A percentile compares a stretch with the other conserved stretches of the same genome.
Conservation (phyloP, 805 yeast species). For the Sugiyamaella americana region DNA sequence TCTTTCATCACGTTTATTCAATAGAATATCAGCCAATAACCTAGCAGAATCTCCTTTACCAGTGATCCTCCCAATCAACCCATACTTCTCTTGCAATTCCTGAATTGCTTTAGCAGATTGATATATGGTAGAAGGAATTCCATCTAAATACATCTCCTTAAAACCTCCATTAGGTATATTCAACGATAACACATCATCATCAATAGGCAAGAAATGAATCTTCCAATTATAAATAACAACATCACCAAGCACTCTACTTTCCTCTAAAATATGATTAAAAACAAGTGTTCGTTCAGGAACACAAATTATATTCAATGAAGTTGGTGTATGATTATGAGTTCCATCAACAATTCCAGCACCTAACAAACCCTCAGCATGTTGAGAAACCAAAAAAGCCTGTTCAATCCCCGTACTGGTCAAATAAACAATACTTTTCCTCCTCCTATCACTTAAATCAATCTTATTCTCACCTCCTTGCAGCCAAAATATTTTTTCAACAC, state of each 20-base stretch:
- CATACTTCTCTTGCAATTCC: slow-evolving; percentile 38
- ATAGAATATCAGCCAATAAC: slow-evolving; percentile 41
- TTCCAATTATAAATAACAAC: slow-evolving; percentile 39
- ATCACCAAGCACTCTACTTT: slow-evolving; percentile 38
- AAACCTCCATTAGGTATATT: slow-evolving; percentile 37
- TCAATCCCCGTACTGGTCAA: slow-evolving; percentile 2
- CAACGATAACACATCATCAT: slow-evolving; percentile 40
- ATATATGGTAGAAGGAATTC: slow-evolving; percentile 42
- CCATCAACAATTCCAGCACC: background rate
- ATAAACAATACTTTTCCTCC: slow-evolving; percentile 8
- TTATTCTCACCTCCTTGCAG: slow-evolving; percentile 27
- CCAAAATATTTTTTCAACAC: slow-evolving; percentile 47
- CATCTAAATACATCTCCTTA: slow-evolving; percentile 38
- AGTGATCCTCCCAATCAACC: slow-evolving; percentile 46
- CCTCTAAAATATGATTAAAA: slow-evolving; percentile 28
- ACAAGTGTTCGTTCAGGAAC: slow-evolving; percentile 27
- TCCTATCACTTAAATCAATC: background rate
- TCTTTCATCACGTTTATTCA: slow-evolving; percentile 26
- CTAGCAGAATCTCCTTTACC: slow-evolving; percentile 56
- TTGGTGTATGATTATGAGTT: background rate
- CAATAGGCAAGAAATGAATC: slow-evolving; percentile 36
- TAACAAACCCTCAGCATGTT: slow-evolving; percentile 15
- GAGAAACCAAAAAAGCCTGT: slow-evolving; percentile 16
- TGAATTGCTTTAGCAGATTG: slow-evolving; percentile 46
- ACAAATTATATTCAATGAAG: slow-evolving; percentile 24